Evolutionary conservation across 225 moss, liverwort and hornwort genomes (phyloP).

Genomic region (Lunularia cruciata): DNA sequence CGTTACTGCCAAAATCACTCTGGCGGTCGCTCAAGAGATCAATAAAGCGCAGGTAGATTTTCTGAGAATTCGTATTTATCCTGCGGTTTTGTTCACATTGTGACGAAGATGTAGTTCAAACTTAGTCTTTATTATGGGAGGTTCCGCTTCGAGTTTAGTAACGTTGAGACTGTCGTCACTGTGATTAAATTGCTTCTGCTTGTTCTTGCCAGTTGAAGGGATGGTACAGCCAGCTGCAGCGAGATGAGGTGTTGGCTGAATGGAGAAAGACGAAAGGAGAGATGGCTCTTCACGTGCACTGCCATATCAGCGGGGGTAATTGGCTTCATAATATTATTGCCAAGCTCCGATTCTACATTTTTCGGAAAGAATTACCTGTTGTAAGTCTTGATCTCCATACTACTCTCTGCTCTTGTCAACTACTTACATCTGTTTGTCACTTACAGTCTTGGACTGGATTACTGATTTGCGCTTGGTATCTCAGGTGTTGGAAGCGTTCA

Average conservation of each 20-base stretch:
- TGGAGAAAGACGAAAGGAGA: conserved; percentile 86
- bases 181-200: neutral
- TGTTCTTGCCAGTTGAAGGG: conserved; percentile 63
- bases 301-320: conserved; percentile 97
- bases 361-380: conserved; percentile 91
- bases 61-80: too few relatives aligned
- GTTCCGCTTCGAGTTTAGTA: neutral
- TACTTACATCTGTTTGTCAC: neutral
- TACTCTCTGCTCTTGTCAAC: neutral
- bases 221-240: conserved; percentile 92
- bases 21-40: conserved; percentile 89
- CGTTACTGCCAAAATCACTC: conserved; percentile 80
- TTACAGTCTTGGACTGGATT: neutral
- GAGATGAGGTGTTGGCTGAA: conserved; percentile 91
- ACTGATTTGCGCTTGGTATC: neutral
- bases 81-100: too few relatives aligned
- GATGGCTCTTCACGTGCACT: conserved; percentile 96
- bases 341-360: conserved; percentile 85
- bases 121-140: neutral
- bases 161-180: neutral
- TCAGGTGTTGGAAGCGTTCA: conserved; percentile 90
- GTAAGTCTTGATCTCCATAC: too few relatives aligned
- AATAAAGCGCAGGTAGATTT: conserved; percentile 87
- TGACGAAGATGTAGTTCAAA: too few relatives aligned
- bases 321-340: conserved; percentile 86